Evolutionary conservation across 2,329 filamentous ascomycete genomes (phyloP).

Genomic region (Ophiosphaerella herpotricha): DNA sequence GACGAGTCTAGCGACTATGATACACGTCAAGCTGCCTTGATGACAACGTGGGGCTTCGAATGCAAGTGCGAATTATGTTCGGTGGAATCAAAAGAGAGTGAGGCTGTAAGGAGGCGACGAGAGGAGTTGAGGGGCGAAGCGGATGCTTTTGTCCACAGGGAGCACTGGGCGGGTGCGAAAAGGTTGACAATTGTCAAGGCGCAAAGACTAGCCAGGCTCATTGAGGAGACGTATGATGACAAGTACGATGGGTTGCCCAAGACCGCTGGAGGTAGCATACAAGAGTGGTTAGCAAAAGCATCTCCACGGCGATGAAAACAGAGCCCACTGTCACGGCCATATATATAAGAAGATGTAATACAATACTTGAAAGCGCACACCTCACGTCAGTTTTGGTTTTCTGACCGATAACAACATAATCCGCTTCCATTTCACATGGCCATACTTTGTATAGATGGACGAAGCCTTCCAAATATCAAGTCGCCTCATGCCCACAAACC

Average conservation of each 20-base stretch:
- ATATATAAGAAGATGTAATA: no score
- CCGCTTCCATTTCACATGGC: no score
- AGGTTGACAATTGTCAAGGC: slow-evolving; percentile 28
- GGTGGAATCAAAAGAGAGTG: slow-evolving; percentile 36
- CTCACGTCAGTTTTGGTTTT: no score
- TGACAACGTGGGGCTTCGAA: slow-evolving; percentile 48
- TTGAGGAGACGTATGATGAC: slow-evolving; percentile 32
- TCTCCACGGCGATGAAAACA: slow-evolving; percentile 10
- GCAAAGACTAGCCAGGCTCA: slow-evolving; percentile 21
- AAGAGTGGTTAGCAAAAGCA: slow-evolving; percentile 26
- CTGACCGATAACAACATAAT: no score
- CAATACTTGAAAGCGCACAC: no score
- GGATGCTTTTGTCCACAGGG: slow-evolving; percentile 28
- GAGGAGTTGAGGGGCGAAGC: slow-evolving; percentile 28
- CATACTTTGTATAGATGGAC: no score
- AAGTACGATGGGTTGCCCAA: slow-evolving; percentile 24
- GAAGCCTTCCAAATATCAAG: no score
- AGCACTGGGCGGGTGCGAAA: slow-evolving; percentile 35
- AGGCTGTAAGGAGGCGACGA: slow-evolving; percentile 25
- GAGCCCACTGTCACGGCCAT: no score
- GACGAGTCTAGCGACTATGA: slow-evolving; percentile 41
- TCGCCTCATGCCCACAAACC: slow-evolving; percentile 37
- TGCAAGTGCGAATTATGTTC: slow-evolving; percentile 49
- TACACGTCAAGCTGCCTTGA: slow-evolving; percentile 36
- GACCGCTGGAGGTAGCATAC: slow-evolving; percentile 15